A percentile compares a stretch with the other conserved stretches of the same genome.
Evolutionary conservation across 1,139 yeast genomes (phyloP).

Genomic region (Taphrina confusa): DNA sequence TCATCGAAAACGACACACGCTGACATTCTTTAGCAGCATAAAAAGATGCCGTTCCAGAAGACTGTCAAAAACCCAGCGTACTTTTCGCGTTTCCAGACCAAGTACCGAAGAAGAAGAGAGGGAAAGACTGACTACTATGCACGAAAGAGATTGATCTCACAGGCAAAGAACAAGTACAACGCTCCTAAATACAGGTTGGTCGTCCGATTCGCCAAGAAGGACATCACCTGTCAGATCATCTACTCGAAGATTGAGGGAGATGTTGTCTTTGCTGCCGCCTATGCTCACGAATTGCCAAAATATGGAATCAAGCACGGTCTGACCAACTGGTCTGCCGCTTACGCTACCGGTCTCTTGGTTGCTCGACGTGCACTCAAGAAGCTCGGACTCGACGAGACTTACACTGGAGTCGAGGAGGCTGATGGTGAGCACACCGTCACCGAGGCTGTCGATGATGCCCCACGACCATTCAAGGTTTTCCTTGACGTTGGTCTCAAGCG

Average conservation of each 20-base stretch:
- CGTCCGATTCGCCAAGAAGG: constrained; percentile 99
- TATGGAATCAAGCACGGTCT: constrained; percentile 99
- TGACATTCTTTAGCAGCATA: no score
- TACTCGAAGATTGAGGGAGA: constrained; percentile 98
- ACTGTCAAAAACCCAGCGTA: constrained; percentile 80
- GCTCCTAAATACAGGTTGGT: constrained; percentile 99
- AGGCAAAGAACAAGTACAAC: constrained; percentile 99
- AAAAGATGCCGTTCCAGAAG: constrained; percentile 65
- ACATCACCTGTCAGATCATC: constrained; percentile 95
- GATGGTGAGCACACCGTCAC: constrained; percentile 98
- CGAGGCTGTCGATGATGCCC: constrained; percentile 93
- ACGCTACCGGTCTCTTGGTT: constrained; percentile 97
- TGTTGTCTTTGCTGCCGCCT: constrained; percentile 93
- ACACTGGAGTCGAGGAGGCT: constrained; percentile 98
- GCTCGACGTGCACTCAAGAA: constrained; percentile 99
- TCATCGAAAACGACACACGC: no score
- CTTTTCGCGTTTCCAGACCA: constrained; percentile 99
- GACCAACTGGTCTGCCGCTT: constrained; percentile 99
- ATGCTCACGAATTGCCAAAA: constrained; percentile 97
- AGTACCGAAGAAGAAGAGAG: constrained; percentile 99
- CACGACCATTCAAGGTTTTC: constrained; percentile 99
- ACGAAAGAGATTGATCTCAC: constrained; percentile 99
- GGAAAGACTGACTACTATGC: constrained; percentile 99
- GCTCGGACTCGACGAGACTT: constrained; percentile 97
- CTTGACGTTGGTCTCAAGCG: constrained; percentile 99